phyloP scores from a whole-genome alignment of 768 basidiomycete genomes.

The Clitopilus hobsonii region DNA sequence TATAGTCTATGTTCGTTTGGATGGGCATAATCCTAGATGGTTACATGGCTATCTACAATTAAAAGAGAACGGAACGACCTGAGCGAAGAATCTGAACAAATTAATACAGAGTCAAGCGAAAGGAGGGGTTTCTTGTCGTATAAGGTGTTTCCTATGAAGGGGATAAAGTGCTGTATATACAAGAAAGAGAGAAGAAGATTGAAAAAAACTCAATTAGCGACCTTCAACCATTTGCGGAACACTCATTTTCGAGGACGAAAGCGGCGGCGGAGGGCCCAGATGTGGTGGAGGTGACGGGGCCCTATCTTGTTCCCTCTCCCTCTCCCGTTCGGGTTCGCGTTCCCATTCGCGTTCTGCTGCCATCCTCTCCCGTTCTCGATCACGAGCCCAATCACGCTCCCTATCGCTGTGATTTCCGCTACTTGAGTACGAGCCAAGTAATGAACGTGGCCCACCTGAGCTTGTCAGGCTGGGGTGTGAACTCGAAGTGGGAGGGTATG shows the following conservation, averaged over 20 bases:
- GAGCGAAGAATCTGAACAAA: background rate
- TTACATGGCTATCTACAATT: background rate
- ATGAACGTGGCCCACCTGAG: conserved; percentile 2
- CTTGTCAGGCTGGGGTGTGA: conserved; percentile 6
- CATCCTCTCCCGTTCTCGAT: conserved; percentile 11
- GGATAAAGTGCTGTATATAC: background rate
- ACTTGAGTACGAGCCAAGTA: background rate
- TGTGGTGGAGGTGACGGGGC: conserved; percentile 17
- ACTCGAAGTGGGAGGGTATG: conserved; percentile 18
- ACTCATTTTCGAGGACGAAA: conserved; percentile 36
- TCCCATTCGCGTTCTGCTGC: conserved; percentile 23
- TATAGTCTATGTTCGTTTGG: background rate
- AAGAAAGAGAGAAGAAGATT: background rate
- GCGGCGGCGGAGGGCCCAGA: conserved; percentile 17
- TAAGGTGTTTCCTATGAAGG: background rate
- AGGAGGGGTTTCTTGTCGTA: no score
- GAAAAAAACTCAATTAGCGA: conserved; percentile 15
- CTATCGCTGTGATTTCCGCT: background rate
- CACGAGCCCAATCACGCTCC: conserved; percentile 20
- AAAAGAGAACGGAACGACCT: background rate
- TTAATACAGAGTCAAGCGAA: background rate
- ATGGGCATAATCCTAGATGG: background rate
- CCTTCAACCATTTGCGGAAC: conserved; percentile 38
- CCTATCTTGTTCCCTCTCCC: conserved; percentile 20
- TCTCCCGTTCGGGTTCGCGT: conserved; percentile 14